Percentiles rank a stretch among this genome's conserved stretches.
These are phyloP conservation scores for Cytospora paraplurivora DNA, from an alignment of 2,329 filamentous ascomycete genomes.

Conservation along the genomic window DNA sequence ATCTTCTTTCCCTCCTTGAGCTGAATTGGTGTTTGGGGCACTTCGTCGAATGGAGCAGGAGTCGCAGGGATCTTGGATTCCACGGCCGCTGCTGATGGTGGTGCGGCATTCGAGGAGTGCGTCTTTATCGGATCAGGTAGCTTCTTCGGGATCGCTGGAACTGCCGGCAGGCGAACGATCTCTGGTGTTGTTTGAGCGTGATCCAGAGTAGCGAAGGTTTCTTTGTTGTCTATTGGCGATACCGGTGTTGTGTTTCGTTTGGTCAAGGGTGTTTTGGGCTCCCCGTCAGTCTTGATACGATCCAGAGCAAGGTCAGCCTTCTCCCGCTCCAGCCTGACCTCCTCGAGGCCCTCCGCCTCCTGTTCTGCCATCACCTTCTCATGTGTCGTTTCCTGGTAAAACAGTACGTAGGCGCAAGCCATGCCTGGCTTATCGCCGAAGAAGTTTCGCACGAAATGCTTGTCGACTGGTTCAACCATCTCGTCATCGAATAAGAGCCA, in stretches of 20 bases:
- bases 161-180: slow-evolving; percentile 31
- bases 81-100: slow-evolving; percentile 34
- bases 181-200: slow-evolving; percentile 67
- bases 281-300: slow-evolving; percentile 40
- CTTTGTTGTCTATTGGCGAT: slow-evolving; percentile 49
- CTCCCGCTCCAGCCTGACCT: slow-evolving; percentile 58
- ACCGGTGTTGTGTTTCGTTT: slow-evolving; percentile 52
- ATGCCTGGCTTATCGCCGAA: slow-evolving; percentile 91
- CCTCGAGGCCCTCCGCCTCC: slow-evolving; percentile 74
- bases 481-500: slow-evolving; percentile 98
- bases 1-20: slow-evolving; percentile 64
- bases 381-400: slow-evolving; percentile 88
- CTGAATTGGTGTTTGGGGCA: slow-evolving; percentile 39
- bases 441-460: slow-evolving; percentile 94
- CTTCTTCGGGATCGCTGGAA: slow-evolving; percentile 33
- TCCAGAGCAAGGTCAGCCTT: slow-evolving; percentile 56
- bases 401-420: slow-evolving; percentile 94
- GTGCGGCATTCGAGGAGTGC: slow-evolving; percentile 37
- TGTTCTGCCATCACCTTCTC: slow-evolving; percentile 74
- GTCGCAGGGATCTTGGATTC: slow-evolving; percentile 31
- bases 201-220: slow-evolving; percentile 60
- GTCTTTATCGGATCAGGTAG: slow-evolving; percentile 29
- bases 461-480: slow-evolving; percentile 97
- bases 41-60: slow-evolving; percentile 54
- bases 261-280: slow-evolving; percentile 44